Evolutionary conservation across 2,329 filamentous ascomycete species (phyloP).

Genomic region (Colletotrichum acutatum): DNA sequence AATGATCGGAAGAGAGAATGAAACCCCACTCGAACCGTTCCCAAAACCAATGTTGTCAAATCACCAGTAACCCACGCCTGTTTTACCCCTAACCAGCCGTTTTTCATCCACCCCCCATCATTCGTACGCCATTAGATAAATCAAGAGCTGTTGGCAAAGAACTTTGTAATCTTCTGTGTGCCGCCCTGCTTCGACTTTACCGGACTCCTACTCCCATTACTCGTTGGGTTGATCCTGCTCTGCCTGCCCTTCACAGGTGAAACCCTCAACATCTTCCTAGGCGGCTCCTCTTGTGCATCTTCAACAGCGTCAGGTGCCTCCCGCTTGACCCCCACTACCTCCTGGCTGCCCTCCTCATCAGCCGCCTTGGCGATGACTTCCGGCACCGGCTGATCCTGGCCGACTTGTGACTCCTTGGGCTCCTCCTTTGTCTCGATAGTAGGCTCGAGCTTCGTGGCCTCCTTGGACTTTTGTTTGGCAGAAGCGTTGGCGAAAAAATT

Average conservation of each 20-base stretch:
- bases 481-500: slow-evolving; percentile 80
- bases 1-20: not conserved
- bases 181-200: slow-evolving; percentile 45
- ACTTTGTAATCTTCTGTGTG: slow-evolving; percentile 59
- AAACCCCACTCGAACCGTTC: not conserved
- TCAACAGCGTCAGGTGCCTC: slow-evolving; percentile 36
- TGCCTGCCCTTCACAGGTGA: slow-evolving; percentile 36
- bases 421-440: slow-evolving; percentile 37
- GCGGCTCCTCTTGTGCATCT: slow-evolving; percentile 37
- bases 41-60: not conserved
- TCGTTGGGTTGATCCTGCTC: slow-evolving; percentile 53
- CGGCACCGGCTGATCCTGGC: slow-evolving; percentile 36
- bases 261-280: slow-evolving; percentile 39
- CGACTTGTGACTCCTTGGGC: slow-evolving; percentile 25
- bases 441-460: slow-evolving; percentile 3
- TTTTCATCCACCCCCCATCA: not conserved
- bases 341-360: not conserved
- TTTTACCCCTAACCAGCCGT: not conserved
- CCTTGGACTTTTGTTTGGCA: slow-evolving; percentile 47
- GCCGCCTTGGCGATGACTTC: slow-evolving; percentile 34
- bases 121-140: not conserved
- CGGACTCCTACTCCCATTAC: slow-evolving; percentile 50
- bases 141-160: slow-evolving; percentile 57
- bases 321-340: slow-evolving; percentile 41
- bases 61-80: not conserved